A percentile compares a stretch with the other conserved stretches of the same genome.
phyloP scores from a whole-genome alignment of 164 flowering plant genomes.

The Litsea cubeba region DNA sequence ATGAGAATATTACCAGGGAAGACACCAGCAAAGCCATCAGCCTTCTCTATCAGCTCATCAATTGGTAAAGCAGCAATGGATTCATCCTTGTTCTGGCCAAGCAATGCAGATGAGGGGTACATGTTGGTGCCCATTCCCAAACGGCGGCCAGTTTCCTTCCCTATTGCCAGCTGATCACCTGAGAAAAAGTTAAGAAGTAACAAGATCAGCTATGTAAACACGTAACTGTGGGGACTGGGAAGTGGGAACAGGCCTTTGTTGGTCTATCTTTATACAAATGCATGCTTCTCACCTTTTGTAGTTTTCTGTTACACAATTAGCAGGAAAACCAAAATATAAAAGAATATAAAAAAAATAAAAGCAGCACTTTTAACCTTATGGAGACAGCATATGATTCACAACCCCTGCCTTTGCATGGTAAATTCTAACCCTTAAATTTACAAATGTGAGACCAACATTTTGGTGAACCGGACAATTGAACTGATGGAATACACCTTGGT shows the following conservation, averaged over 20 bases:
- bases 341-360: no score
- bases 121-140: slow-evolving; percentile 94
- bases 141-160: slow-evolving; percentile 89
- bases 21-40: slow-evolving; percentile 95
- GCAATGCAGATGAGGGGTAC: slow-evolving; percentile 84
- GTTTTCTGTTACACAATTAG: no score
- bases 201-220: background rate
- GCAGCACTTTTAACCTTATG: background rate
- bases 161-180: slow-evolving; percentile 96
- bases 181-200: slow-evolving; percentile 4
- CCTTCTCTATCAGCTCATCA: slow-evolving; percentile 83
- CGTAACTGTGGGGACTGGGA: background rate
- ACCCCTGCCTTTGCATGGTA: background rate
- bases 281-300: background rate
- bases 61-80: slow-evolving; percentile 72
- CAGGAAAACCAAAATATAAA: background rate
- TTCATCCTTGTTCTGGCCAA: slow-evolving; percentile 76
- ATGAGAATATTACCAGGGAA: slow-evolving; percentile 59
- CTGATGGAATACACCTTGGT: background rate
- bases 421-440: background rate
- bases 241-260: background rate
- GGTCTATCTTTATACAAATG: background rate
- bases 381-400: background rate
- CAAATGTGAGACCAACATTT: background rate
- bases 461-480: background rate